A percentile compares a stretch with the other conserved stretches of the same genome.
Evolutionary conservation across 2,329 filamentous ascomycete species (phyloP).

Genomic region (Colletotrichum sp.): DNA sequence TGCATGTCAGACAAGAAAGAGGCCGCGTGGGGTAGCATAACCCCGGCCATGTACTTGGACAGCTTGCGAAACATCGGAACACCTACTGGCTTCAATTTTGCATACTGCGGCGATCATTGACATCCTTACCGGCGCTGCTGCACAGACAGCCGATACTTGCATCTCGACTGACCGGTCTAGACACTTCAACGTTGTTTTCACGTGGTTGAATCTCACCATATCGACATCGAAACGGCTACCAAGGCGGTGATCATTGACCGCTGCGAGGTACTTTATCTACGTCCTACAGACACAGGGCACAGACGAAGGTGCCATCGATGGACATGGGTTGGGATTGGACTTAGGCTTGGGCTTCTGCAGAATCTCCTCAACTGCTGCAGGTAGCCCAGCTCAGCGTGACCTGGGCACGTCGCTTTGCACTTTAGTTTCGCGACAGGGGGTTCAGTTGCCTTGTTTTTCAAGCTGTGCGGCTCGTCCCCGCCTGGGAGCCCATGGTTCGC

Average conservation of each 20-base stretch:
- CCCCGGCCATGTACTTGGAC: constrained; percentile 1
- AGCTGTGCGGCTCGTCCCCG: not conserved
- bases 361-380: not conserved
- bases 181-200: not conserved
- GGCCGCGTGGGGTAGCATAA: not conserved
- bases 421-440: not conserved
- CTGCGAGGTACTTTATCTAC: not conserved
- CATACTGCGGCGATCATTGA: not conserved
- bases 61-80: not conserved
- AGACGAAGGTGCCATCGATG: not conserved
- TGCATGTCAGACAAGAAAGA: not conserved
- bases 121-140: not conserved
- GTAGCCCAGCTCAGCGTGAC: not conserved
- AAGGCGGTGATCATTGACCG: not conserved
- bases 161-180: not conserved
- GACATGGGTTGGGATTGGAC: not conserved
- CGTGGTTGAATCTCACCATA: not conserved
- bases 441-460: not conserved
- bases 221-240: not conserved
- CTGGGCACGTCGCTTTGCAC: not conserved
- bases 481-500: not conserved
- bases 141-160: not conserved
- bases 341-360: not conserved
- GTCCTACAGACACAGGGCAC: not conserved
- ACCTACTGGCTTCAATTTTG: constrained; percentile 11